Evolutionary conservation across 768 basidiomycete species (phyloP), one percentile per base, ranked within the genome.

Genomic region (Wakefieldia striispora): DNA sequence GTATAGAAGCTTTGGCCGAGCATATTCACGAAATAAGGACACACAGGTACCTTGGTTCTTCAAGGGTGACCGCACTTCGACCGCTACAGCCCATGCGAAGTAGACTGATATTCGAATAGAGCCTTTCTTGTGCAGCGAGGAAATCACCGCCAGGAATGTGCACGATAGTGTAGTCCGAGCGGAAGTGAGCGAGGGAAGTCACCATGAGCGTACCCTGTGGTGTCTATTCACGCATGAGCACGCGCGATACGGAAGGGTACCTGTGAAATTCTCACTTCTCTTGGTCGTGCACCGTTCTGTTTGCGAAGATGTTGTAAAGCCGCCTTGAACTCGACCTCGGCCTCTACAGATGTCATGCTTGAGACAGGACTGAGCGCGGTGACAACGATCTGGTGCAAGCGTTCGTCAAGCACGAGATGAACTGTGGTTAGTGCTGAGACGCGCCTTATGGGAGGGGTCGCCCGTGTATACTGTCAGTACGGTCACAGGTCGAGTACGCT

Each of bases 101-200:
- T 19, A 93, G 75, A 65, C 87, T 86, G 57, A 92, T 88, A 60
- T 92, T 93, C 43, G 83, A 76, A 66, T 87, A 89, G 26, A 93
- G 78, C 55, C 81, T 82, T 49, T 87, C 81, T 52, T 77, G 78
- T 27, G 76, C 74, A 34, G 77, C 75, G 17, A 79, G 74, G 67
- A 84, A 88, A 65, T 84, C 74, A 12, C 68, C 91, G 39, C 75
- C 69, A 0, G 88, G 88, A 45, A 93, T 82, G 51, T 80, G 83
- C 27, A 92, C 86, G 52, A 92, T 90, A 48, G 88, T 88, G 64
- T 82, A 88, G 72, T 92, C 90, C 2, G 89, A 91, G 47, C 87
- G 87, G 64, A 93, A 93, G 72, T 88, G 85, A 38, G 88, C 87
- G 23, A 93, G 79, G 11, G 89, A 91, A 23, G 91, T 93, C 48